Percentiles rank a stretch among this genome's conserved stretches.
phyloP scores from a whole-genome alignment of 164 flowering plant genomes.

The Saururus chinensis region DNA sequence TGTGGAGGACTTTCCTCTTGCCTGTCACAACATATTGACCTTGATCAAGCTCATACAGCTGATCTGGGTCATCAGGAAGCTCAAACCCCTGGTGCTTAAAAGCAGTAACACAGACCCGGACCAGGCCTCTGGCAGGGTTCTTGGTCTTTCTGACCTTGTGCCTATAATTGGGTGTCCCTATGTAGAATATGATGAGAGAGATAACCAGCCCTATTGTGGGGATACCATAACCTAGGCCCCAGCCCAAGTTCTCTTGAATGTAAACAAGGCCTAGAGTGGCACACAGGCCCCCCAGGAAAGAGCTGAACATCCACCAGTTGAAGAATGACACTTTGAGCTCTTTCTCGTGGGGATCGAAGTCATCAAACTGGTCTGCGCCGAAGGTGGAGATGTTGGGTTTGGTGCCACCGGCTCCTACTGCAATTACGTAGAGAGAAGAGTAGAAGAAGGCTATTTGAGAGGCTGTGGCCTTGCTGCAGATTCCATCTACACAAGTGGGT shows the following conservation, averaged over 20 bases:
- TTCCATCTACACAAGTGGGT: constrained; percentile 62
- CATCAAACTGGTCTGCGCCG: constrained; percentile 91
- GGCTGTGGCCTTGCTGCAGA: constrained; percentile 58
- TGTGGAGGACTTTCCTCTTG: constrained; percentile 46
- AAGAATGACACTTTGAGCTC: constrained; percentile 67
- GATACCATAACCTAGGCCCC: constrained; percentile 87
- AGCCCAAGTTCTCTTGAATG: constrained; percentile 75
- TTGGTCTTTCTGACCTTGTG: constrained; percentile 51
- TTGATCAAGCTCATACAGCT: constrained; percentile 49
- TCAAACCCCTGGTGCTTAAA: constrained; percentile 33
- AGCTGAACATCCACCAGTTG: constrained; percentile 94
- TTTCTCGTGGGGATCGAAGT: constrained; percentile 57
- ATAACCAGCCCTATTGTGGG: constrained; percentile 63
- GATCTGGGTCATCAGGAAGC: constrained; percentile 31
- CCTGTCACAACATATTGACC: constrained; percentile 39
- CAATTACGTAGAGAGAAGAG: constrained; percentile 64
- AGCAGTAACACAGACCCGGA: constrained; percentile 45
- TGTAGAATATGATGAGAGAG: constrained; percentile 55
- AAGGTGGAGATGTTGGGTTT: constrained; percentile 87
- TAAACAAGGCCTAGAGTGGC: constrained; percentile 76
- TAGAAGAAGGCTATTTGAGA: constrained; percentile 68
- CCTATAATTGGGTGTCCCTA: constrained; percentile 68
- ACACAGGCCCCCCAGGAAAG: constrained; percentile 54
- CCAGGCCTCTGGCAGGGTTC: constrained; percentile 46
- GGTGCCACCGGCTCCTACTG: constrained; percentile 82